These are phyloP conservation scores for Rasamsonia emersonii DNA, from an alignment of 2,329 filamentous ascomycete species.

Conservation along the genomic window DNA sequence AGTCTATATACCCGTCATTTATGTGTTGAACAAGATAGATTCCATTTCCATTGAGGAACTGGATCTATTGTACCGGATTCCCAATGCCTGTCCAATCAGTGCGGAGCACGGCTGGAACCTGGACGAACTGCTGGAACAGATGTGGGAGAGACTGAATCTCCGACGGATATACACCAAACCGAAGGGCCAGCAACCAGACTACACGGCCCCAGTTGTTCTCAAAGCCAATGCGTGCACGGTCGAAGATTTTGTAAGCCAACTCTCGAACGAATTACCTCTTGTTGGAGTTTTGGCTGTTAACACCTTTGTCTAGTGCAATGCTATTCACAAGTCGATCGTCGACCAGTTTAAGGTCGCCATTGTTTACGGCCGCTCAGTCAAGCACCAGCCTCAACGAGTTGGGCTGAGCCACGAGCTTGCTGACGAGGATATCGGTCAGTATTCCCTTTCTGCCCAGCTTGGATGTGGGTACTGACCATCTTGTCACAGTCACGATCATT, in stretches of 20 bases:
- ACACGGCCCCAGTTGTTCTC: constrained; percentile 82
- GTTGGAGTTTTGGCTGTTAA: constrained; percentile 23
- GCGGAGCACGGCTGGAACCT: constrained; percentile 97
- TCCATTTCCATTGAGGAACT: constrained; percentile 96
- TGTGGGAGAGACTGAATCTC: constrained; percentile 96
- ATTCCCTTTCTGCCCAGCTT: constrained; percentile 2
- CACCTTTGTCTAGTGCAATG: constrained; percentile 64
- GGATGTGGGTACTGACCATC: neutral
- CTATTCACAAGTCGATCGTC: constrained; percentile 91
- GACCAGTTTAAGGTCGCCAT: constrained; percentile 94
- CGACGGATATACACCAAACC: constrained; percentile 96
- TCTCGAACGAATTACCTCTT: neutral
- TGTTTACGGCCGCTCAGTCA: constrained; percentile 95
- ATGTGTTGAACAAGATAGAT: constrained; percentile 98
- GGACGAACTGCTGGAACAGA: constrained; percentile 90
- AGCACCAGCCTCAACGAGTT: constrained; percentile 95
- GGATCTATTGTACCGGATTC: constrained; percentile 91
- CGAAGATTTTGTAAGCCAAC: constrained; percentile 78
- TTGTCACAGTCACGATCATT: too few species aligned
- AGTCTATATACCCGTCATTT: constrained; percentile 97
- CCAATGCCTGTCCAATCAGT: constrained; percentile 93
- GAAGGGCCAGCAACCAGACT: constrained; percentile 90
- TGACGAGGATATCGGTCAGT: constrained; percentile 93
- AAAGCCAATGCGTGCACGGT: constrained; percentile 75
- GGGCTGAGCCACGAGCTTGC: constrained; percentile 83